Evolutionary conservation across 331 rosid genomes (phyloP).

Genomic region (Malus hybrid): DNA sequence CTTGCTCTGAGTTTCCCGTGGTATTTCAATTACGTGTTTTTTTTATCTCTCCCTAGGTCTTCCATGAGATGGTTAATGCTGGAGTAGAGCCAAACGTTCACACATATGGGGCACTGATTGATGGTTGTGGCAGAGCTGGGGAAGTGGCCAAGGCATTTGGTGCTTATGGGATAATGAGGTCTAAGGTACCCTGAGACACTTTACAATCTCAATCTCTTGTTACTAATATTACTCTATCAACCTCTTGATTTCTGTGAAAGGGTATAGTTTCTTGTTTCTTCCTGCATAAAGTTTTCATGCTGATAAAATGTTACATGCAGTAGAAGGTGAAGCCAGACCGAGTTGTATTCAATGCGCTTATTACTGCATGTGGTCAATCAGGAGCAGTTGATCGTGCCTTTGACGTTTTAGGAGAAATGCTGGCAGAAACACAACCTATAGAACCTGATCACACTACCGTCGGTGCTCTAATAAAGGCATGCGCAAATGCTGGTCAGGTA

Average conservation of each 20-base stretch:
- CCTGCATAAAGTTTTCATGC: conserved; percentile 28
- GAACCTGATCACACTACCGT: conserved; percentile 86
- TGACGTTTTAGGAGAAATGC: conserved; percentile 92
- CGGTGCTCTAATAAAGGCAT: conserved; percentile 91
- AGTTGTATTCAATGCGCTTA: conserved; percentile 98
- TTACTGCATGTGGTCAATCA: conserved; percentile 91
- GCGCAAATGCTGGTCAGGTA: conserved; percentile 90
- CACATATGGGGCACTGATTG: conserved; percentile 96
- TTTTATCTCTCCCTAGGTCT: conserved; percentile 42
- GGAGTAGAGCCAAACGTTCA: conserved; percentile 83
- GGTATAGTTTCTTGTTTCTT: conserved; percentile 2
- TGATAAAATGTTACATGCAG: conserved; percentile 79
- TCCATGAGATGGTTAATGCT: conserved; percentile 87
- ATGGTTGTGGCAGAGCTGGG: conserved; percentile 96
- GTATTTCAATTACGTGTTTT: conserved; percentile 6
- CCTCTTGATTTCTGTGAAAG: not conserved
- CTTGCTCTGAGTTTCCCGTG: conserved; percentile 9
- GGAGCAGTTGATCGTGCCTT: conserved; percentile 99
- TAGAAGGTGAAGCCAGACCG: conserved; percentile 99
- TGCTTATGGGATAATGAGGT: conserved; percentile 95
- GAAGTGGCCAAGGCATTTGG: conserved; percentile 99
- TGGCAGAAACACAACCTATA: conserved; percentile 68
- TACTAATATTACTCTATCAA: conserved; percentile 1
- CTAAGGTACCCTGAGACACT: conserved; percentile 60
- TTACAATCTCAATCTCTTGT: not conserved